phyloP scores from a whole-genome alignment of 139 green algal species.

The Coccomyxa sp. region DNA sequence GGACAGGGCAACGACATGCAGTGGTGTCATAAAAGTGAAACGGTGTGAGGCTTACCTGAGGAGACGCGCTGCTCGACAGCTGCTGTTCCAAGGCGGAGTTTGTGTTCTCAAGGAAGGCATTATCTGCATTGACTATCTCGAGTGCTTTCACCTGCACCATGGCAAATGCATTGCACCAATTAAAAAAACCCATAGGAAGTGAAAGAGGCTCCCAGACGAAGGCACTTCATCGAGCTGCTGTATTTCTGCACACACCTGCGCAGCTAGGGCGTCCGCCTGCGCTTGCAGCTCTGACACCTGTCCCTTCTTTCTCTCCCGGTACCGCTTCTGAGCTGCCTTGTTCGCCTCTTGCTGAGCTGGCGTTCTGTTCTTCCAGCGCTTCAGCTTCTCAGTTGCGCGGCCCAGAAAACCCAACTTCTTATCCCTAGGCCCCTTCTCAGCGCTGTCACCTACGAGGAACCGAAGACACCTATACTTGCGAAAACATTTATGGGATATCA shows the following conservation, averaged over 20 bases:
- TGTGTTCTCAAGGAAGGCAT: background rate
- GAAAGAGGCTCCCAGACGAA: no score
- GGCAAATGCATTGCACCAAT: no score
- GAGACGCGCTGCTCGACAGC: background rate
- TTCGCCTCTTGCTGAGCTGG: background rate
- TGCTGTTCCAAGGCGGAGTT: background rate
- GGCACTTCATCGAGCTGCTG: no score
- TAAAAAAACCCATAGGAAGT: no score
- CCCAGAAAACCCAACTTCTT: background rate
- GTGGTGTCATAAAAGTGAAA: background rate
- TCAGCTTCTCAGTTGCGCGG: background rate
- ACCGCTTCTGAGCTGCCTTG: background rate
- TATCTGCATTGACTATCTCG: background rate
- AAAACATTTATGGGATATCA: no score
- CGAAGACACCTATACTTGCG: no score
- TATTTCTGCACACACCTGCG: background rate
- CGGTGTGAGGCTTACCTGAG: background rate
- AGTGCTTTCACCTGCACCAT: background rate
- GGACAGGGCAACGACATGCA: no score
- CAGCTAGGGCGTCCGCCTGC: background rate
- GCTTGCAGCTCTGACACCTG: background rate
- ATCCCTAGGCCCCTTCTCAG: no score
- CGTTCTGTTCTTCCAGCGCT: background rate
- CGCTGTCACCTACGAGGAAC: no score
- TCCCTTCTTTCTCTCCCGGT: background rate